Base-by-base conservation (phyloP, 345 rosid species). In the Eucalyptus sideroxylon region DNA sequence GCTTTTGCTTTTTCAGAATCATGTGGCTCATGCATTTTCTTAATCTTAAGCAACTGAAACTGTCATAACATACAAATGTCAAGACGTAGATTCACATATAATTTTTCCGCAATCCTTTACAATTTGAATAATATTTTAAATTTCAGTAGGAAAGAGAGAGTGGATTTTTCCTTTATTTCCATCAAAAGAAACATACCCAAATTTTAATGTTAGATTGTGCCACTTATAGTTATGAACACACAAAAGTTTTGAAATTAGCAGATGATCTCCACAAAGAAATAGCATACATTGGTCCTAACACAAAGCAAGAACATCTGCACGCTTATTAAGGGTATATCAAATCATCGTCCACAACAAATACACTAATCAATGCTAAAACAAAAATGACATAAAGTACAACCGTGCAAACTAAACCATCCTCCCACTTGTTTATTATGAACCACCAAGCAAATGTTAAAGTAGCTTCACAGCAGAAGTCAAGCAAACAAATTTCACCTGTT, bases 401-500 rank as follows among this genome's bases (percentile, higher is more conserved):
- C 1, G 1, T 19, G 45, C 45, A 37, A 72, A 37, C 26, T 72
- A 37, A 72, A 72, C 44, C 14, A 5, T 37, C 45, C 13, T 17
- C 44, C 26, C 83, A 77, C 83, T 77, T 19, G 83, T 24, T 77
- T 44, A 37, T 77, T 72, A 37, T 12, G 7, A 72, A 72, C 87
- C 87, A 51, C 44, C 87, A 31, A 86, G 27, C 55, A 50, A 50
- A 86, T n/a, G 16, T 9, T 34, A 40, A 86, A 13, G 26, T 51
- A 50, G 45, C 62, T n/a, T 86, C 27, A 31, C 31, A 51, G 21
- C 62, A 50, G 45, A 77, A 77, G 83, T 77, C 27, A 37, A 77
- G 47, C 83, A 77, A 37, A 37, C 27, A 77, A 77, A 77, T 77
- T 77, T 77, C 83, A 97, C 99, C 96, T 96, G 95, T 14, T 89